Evolutionary conservation across 2,329 filamentous ascomycete species (phyloP).

Genomic region (Colletotrichum sp.): DNA sequence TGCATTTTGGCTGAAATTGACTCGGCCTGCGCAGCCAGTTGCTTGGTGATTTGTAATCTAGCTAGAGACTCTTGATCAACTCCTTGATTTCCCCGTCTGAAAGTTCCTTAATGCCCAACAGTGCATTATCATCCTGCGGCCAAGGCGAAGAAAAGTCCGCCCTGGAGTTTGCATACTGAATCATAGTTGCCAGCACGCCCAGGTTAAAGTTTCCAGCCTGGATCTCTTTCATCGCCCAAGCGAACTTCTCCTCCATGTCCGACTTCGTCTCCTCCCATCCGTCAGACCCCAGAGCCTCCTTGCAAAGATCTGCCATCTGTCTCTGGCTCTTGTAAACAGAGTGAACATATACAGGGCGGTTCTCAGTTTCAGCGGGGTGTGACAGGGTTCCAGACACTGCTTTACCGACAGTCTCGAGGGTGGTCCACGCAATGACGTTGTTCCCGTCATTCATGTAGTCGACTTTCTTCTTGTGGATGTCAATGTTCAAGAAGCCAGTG

Average conservation of each 20-base stretch:
- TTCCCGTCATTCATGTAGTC: constrained; percentile 27
- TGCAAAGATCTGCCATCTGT: constrained; percentile 23
- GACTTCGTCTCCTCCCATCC: constrained; percentile 20
- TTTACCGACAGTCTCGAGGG: constrained; percentile 26
- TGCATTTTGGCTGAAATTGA: background rate
- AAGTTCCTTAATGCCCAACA: constrained; percentile 22
- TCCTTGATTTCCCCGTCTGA: constrained; percentile 20
- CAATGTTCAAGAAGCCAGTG: constrained; percentile 25
- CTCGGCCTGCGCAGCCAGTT: background rate
- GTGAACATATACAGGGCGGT: constrained; percentile 27
- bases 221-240: constrained; percentile 16
- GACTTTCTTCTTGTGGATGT: constrained; percentile 24
- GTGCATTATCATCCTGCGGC: constrained; percentile 21
- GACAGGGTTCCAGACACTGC: constrained; percentile 28
- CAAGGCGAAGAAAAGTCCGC: constrained; percentile 10
- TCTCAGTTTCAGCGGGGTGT: constrained; percentile 29
- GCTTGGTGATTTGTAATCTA: background rate
- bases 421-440: constrained; percentile 24
- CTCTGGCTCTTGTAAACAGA: constrained; percentile 24
- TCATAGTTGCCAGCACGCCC: constrained; percentile 18
- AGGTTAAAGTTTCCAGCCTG: constrained; percentile 20
- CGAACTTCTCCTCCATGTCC: constrained; percentile 19
- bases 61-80: constrained; percentile 8
- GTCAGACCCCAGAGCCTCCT: constrained; percentile 16
- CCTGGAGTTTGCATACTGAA: constrained; percentile 21